Conservation (phyloP, 352 stramenopile genomes). For the Paralagenidium karlingii region DNA sequence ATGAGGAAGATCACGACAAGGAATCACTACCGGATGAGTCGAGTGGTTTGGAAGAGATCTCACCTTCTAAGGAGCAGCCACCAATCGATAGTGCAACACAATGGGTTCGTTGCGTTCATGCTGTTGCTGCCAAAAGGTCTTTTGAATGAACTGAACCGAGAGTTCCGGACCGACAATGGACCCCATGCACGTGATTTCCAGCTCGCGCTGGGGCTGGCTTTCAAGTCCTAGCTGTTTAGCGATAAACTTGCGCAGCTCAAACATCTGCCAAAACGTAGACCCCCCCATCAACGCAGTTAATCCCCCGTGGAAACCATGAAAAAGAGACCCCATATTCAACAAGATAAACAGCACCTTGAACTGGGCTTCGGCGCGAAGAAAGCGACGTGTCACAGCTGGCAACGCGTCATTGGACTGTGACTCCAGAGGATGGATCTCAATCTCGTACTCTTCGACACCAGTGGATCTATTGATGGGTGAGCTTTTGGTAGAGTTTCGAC, state of each 20-base stretch:
- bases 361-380: conserved; percentile 43
- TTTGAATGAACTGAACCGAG: conserved; percentile 48
- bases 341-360: conserved; percentile 25
- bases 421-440: not conserved
- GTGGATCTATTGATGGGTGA: not conserved
- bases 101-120: no score
- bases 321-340: not conserved
- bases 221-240: conserved; percentile 15
- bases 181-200: conserved; percentile 48
- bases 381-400: conserved; percentile 21
- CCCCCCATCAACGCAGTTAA: not conserved
- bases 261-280: conserved; percentile 18
- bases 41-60: no score
- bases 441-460: not conserved
- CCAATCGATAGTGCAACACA: no score
- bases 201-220: conserved; percentile 6
- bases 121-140: conserved; percentile 51
- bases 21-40: no score
- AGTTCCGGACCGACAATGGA: conserved; percentile 44
- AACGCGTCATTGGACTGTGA: conserved; percentile 4
- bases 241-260: conserved; percentile 38
- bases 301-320: not conserved
- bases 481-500: not conserved
- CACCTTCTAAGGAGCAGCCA: no score
- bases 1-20: no score